Base-by-base conservation (phyloP, 177 flowering plant species). In the Telopea speciosissima region DNA sequence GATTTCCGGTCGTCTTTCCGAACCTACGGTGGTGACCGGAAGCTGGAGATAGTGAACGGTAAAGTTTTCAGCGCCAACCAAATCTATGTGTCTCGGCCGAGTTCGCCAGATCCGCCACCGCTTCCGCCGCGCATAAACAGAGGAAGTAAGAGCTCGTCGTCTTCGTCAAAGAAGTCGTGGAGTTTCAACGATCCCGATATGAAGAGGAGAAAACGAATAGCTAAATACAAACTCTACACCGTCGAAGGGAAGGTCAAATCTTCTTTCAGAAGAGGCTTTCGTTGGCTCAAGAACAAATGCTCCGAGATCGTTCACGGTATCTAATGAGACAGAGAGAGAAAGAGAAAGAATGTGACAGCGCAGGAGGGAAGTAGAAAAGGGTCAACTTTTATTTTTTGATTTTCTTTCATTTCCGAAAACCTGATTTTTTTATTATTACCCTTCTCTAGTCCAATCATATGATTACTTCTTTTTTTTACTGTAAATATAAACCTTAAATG, bases 221-320 rank as follows among this genome's bases (percentile, higher is more conserved):
- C 79, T 0, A 44, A 49, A 33, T 89, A 89, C 73, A 83, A 82
- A 68, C 60, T 81, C 0, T 89, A 87, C 60, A 75, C 83, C 0
- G 81, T 81, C 6, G 85, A 89, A 75, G 81, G 84, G 11, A 80
- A 75, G 70, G 44, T 89, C 21, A 85, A 81, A 64, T 70, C 80
- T 7, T 80, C 85, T 8, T 24, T 84, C 1, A 74, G 75, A 1
- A 82, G 44, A 23, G 81, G 87, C 5, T 56, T 83, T 49, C 78
- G 86, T 13, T 89, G 92, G 92, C 66, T 85, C 67, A 89, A 87
- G 84, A 69, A 62, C 70, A 88, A 83, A 75, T 85, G 75, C 63
- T 56, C 73, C 2, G 25, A 66, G 26, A 65, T 86, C 45, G 71
- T 82, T 22, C 79, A 79, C 75, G 80, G 80, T 45, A 74, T 70